Conservation (phyloP, 768 basidiomycete genomes). For the Xerocomellus dryophilus region DNA sequence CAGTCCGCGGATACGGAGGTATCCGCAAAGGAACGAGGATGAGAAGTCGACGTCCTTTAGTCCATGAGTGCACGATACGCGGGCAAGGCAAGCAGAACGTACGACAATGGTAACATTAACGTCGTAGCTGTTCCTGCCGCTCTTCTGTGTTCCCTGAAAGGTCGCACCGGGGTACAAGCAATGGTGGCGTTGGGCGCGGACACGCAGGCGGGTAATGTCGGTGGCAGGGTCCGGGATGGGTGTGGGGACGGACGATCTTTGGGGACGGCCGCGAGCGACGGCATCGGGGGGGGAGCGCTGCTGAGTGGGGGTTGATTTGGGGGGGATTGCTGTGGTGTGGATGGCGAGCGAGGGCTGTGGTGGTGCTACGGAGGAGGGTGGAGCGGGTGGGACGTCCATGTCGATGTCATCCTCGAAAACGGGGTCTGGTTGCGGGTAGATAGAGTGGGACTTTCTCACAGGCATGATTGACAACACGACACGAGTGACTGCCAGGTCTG, state of each 20-base stretch:
- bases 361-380: background rate
- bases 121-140: constrained; percentile 90
- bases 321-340: constrained; percentile 10
- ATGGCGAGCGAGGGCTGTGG: constrained; percentile 15
- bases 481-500: constrained; percentile 15
- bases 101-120: constrained; percentile 91
- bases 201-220: constrained; percentile 76
- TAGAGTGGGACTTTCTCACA: constrained; percentile 16
- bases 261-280: constrained; percentile 8
- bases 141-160: constrained; percentile 91
- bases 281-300: constrained; percentile 21
- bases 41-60: constrained; percentile 84
- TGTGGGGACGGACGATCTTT: constrained; percentile 5
- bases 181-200: constrained; percentile 68
- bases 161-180: constrained; percentile 85
- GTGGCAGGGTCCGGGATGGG: constrained; percentile 50
- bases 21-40: constrained; percentile 84
- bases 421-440: constrained; percentile 20
- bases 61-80: constrained; percentile 1
- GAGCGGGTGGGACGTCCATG: constrained; percentile 19
- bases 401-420: constrained; percentile 38
- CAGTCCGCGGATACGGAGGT: constrained; percentile 87
- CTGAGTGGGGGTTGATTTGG: constrained; percentile 10
- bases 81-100: constrained; percentile 35
- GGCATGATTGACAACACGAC: constrained; percentile 25